Percentiles rank a stretch among this genome's conserved stretches.
Evolutionary conservation across 2,329 filamentous ascomycete genomes (phyloP).

Genomic region (Setomelanomma holmii): DNA sequence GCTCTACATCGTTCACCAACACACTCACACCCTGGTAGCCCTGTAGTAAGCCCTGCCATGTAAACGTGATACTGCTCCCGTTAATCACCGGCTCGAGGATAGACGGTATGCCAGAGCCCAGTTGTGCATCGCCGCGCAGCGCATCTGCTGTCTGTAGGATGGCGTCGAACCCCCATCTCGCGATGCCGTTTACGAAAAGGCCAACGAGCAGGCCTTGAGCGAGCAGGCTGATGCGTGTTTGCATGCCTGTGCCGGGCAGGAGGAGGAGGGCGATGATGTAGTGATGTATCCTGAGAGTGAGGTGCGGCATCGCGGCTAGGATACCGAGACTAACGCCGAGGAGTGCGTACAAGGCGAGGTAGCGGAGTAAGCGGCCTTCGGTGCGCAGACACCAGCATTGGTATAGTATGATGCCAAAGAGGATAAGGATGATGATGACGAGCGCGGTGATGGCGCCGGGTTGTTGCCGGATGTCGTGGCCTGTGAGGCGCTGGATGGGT

Average conservation of each 20-base stretch:
- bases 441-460: slow-evolving; percentile 47
- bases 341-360: slow-evolving; percentile 78
- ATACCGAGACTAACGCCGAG: slow-evolving; percentile 83
- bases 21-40: slow-evolving; percentile 79
- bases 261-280: slow-evolving; percentile 91
- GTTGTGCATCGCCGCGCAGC: slow-evolving; percentile 63
- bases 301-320: slow-evolving; percentile 73
- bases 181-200: slow-evolving; percentile 91
- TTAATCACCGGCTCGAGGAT: slow-evolving; percentile 47
- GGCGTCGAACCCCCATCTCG: slow-evolving; percentile 90
- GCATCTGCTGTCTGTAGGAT: slow-evolving; percentile 81
- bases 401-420: slow-evolving; percentile 35
- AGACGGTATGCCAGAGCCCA: slow-evolving; percentile 65
- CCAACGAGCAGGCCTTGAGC: slow-evolving; percentile 91
- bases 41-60: slow-evolving; percentile 52
- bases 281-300: slow-evolving; percentile 89
- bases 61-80: slow-evolving; percentile 55
- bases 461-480: slow-evolving; percentile 47
- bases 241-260: slow-evolving; percentile 85
- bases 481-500: slow-evolving; percentile 45
- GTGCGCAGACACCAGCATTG: slow-evolving; percentile 44
- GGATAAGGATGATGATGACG: slow-evolving; percentile 38
- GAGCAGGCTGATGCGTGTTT: slow-evolving; percentile 83
- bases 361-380: slow-evolving; percentile 66
- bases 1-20: slow-evolving; percentile 84